phyloP scores from a whole-genome alignment of 495 filamentous ascomycete genomes.

The Xylaria palmicola region DNA sequence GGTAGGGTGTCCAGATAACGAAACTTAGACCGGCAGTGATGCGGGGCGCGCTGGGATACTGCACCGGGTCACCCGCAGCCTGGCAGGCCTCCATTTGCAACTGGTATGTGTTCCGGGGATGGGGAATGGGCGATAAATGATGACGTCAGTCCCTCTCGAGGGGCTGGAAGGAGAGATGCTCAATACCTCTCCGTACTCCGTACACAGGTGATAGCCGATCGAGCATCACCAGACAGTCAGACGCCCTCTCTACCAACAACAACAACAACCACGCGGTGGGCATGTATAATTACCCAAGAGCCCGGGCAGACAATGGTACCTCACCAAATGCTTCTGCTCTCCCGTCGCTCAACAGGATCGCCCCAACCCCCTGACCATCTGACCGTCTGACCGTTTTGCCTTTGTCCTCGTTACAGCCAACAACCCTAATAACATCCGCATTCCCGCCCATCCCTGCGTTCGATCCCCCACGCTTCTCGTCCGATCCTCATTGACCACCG shows the following conservation, averaged over 20 bases:
- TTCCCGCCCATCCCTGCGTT: background rate
- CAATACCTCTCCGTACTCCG: too few relatives aligned
- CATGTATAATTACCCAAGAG: background rate
- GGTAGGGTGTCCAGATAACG: too few relatives aligned
- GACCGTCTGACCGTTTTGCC: background rate
- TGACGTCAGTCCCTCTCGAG: slow-evolving; percentile 5
- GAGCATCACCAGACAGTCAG: background rate
- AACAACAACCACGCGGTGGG: background rate
- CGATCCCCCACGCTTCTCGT: background rate
- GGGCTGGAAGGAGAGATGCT: too few relatives aligned
- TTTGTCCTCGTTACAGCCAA: background rate
- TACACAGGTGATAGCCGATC: background rate
- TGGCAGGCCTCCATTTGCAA: too few relatives aligned
- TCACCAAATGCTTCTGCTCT: background rate
- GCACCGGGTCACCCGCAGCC: too few relatives aligned
- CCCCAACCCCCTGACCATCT: background rate
- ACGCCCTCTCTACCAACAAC: background rate
- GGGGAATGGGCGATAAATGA: background rate
- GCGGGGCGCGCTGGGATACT: too few relatives aligned
- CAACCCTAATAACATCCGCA: background rate
- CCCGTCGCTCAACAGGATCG: background rate
- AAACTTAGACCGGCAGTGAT: too few relatives aligned
- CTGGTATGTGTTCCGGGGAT: too few relatives aligned
- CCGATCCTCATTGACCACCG: background rate
- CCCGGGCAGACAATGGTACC: background rate